Percentiles rank a stretch among this genome's conserved stretches.
These are phyloP conservation scores for Coniochaeta ligniaria DNA, from an alignment of 2,329 filamentous ascomycete species.

Conservation along the genomic window DNA sequence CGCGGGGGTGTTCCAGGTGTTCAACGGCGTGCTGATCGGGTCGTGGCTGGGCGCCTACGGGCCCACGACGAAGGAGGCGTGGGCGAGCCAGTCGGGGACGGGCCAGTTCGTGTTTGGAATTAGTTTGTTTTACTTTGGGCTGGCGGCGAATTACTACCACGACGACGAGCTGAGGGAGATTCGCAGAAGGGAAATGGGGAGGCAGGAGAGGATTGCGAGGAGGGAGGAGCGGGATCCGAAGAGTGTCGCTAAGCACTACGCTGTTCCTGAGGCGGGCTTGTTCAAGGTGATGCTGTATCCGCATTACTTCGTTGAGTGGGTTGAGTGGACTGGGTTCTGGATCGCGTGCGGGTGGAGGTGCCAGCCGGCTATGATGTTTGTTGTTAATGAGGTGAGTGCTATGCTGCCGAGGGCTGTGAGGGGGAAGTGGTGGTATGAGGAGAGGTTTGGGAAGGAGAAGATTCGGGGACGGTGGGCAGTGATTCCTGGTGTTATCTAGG, in stretches of 20 bases:
- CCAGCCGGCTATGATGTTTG: conserved; percentile 70
- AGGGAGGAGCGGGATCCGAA: conserved; percentile 20
- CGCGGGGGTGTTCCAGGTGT: conserved; percentile 68
- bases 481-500: conserved; percentile 41
- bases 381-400: conserved; percentile 79
- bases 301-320: conserved; percentile 94
- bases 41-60: conserved; percentile 80
- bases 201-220: conserved; percentile 39
- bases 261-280: conserved; percentile 74
- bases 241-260: conserved; percentile 71
- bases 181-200: conserved; percentile 58
- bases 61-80: conserved; percentile 49
- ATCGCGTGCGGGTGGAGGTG: conserved; percentile 62
- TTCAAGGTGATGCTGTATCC: conserved; percentile 82
- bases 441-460: conserved; percentile 80
- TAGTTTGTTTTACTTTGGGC: conserved; percentile 66
- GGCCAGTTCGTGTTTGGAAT: conserved; percentile 56
- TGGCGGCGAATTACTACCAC: conserved; percentile 77
- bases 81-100: conserved; percentile 31
- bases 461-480: conserved; percentile 70
- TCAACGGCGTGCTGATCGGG: conserved; percentile 72
- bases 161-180: conserved; percentile 89
- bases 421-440: conserved; percentile 78
- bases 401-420: conserved; percentile 84
- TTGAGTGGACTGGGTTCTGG: conserved; percentile 91